Evolutionary conservation across 306 rosid species (phyloP).

Genomic region (Luffa aegyptiaca): DNA sequence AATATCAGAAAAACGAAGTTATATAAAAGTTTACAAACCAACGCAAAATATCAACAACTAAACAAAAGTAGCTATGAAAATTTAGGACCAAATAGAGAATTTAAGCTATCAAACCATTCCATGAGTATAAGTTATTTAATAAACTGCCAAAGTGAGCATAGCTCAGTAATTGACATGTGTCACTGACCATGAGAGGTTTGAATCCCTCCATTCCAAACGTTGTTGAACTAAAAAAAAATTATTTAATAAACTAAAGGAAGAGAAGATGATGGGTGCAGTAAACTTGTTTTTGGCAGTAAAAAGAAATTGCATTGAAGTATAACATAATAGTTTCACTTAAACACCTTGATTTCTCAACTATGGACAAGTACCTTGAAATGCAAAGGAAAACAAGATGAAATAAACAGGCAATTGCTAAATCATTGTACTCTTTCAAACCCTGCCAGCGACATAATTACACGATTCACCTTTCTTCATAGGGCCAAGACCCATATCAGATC

Average conservation of each 20-base stretch:
- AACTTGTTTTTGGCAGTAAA: background rate
- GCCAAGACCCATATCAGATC: background rate
- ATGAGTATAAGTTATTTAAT: too few relatives aligned
- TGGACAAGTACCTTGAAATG: background rate
- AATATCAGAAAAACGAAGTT: background rate
- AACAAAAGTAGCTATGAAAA: background rate
- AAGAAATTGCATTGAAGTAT: background rate
- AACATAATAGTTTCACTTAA: background rate
- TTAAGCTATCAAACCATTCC: background rate
- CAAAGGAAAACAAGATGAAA: background rate
- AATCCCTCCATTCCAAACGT: too few relatives aligned
- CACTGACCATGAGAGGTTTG: too few relatives aligned
- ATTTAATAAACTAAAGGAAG: too few relatives aligned
- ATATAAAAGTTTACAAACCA: background rate
- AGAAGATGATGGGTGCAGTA: background rate
- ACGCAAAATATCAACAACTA: background rate
- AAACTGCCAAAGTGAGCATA: too few relatives aligned
- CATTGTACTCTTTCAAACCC: background rate
- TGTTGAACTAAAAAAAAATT: too few relatives aligned
- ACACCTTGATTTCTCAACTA: background rate
- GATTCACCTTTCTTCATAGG: background rate
- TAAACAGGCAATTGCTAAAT: conserved; percentile 1
- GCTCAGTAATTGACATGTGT: too few relatives aligned
- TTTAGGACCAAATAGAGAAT: too few relatives aligned
- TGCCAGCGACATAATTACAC: background rate